Evolutionary conservation across 192 early-diverging fungal genomes (phyloP).

Genomic region (Backusella luteola): DNA sequence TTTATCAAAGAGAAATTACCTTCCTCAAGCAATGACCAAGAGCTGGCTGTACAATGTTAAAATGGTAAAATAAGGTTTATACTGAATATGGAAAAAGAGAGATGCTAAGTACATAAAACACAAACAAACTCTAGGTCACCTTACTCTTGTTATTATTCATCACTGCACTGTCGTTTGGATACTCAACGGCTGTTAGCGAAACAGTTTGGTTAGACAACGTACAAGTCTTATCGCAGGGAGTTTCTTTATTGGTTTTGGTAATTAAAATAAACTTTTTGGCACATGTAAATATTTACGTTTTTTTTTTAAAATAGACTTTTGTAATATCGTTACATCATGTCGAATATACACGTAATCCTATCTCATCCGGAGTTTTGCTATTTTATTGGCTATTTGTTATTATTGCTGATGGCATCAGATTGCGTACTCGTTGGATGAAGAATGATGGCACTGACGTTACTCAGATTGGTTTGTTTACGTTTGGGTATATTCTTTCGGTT

Average conservation of each 20-base stretch:
- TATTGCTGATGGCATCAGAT: constrained; percentile 36
- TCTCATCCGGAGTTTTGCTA: constrained; percentile 54
- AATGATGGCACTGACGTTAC: not conserved
- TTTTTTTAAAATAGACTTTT: constrained; percentile 12
- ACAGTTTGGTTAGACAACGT: not conserved
- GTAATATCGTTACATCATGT: constrained; percentile 32
- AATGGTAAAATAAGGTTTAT: constrained; percentile 23
- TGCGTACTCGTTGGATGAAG: constrained; percentile 35
- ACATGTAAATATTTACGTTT: not conserved
- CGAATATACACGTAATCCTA: constrained; percentile 34
- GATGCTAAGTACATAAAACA: not conserved
- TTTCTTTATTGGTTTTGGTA: constrained; percentile 14
- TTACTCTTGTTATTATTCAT: constrained; percentile 1
- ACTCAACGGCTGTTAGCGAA: not conserved
- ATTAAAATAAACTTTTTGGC: not conserved
- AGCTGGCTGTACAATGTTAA: constrained; percentile 37
- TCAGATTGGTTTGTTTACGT: constrained; percentile 26
- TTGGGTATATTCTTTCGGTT: constrained; percentile 34
- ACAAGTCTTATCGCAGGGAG: not conserved
- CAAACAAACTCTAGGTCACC: not conserved
- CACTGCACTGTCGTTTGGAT: not conserved
- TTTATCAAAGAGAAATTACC: constrained; percentile 26
- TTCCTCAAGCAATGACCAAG: constrained; percentile 24
- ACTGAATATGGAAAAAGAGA: not conserved
- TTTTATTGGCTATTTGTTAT: constrained; percentile 61